phyloP scores from a whole-genome alignment of 192 early-diverging fungal genomes.

The Martensiomyces pterosporus region DNA sequence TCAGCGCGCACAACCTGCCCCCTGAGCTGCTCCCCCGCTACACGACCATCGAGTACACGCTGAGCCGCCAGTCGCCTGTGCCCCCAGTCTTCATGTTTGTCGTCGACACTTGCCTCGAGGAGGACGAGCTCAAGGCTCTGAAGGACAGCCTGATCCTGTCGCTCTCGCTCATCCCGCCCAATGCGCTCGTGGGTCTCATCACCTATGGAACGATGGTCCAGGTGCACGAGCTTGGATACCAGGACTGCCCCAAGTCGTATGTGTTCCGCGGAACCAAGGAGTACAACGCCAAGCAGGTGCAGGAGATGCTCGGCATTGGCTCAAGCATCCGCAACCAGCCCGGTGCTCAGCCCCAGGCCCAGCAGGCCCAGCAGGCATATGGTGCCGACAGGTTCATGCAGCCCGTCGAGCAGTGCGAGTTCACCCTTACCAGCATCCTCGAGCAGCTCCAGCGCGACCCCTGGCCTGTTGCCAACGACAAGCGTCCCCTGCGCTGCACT shows the following conservation, averaged over 20 bases:
- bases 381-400: slow-evolving; percentile 75
- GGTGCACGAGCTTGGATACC: slow-evolving; percentile 94
- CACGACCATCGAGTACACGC: slow-evolving; percentile 95
- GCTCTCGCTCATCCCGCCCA: slow-evolving; percentile 85
- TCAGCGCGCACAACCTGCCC: slow-evolving; percentile 86
- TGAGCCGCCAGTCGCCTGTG: slow-evolving; percentile 76
- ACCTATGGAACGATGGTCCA: slow-evolving; percentile 99
- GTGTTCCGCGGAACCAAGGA: slow-evolving; percentile 98
- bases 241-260: slow-evolving; percentile 95
- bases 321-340: slow-evolving; percentile 43
- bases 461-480: slow-evolving; percentile 88
- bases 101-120: slow-evolving; percentile 95
- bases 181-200: slow-evolving; percentile 91
- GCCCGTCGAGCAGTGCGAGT: slow-evolving; percentile 93
- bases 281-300: slow-evolving; percentile 90
- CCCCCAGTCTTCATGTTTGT: slow-evolving; percentile 97
- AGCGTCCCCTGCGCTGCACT: slow-evolving; percentile 88
- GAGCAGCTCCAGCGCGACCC: slow-evolving; percentile 98
- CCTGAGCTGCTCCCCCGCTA: slow-evolving; percentile 87
- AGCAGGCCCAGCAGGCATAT: slow-evolving; percentile 38
- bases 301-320: slow-evolving; percentile 92
- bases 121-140: slow-evolving; percentile 91
- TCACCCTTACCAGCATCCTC: slow-evolving; percentile 87
- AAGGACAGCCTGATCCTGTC: slow-evolving; percentile 90
- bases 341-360: slow-evolving; percentile 13